These are phyloP conservation scores for Amborella trichopoda DNA, from an alignment of 164 flowering plant genomes.

Conservation along the genomic window DNA sequence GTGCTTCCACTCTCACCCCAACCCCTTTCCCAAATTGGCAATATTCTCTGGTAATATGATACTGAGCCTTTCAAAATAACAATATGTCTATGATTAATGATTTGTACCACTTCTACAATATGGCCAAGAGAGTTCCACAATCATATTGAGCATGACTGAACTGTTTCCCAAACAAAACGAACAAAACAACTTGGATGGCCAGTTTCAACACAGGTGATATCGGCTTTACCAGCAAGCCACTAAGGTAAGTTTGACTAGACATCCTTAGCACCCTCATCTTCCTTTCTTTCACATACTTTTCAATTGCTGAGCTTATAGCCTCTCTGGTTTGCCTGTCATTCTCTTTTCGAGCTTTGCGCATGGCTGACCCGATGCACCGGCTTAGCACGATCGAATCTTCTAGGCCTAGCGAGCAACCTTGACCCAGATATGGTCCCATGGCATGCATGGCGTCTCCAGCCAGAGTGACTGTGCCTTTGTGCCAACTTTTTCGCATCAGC, in stretches of 20 bases:
- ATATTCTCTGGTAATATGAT: too few relatives aligned
- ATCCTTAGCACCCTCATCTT: slow-evolving; percentile 16
- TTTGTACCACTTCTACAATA: too few relatives aligned
- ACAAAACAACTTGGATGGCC: neutral
- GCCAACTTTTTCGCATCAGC: slow-evolving; percentile 8
- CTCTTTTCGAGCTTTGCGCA: neutral
- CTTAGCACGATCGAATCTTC: slow-evolving; percentile 33
- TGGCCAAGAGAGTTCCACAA: too few relatives aligned
- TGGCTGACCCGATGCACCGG: slow-evolving; percentile 14
- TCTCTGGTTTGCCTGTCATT: neutral
- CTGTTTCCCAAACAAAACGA: neutral
- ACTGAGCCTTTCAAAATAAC: too few relatives aligned
- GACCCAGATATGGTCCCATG: slow-evolving; percentile 32
- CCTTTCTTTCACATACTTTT: slow-evolving; percentile 17
- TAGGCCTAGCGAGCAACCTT: slow-evolving; percentile 24
- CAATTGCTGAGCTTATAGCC: slow-evolving; percentile 14
- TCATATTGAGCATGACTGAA: slow-evolving; percentile 1
- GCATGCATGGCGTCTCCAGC: slow-evolving; percentile 39
- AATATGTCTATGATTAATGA: too few relatives aligned
- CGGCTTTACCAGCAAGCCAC: neutral
- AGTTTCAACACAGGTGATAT: neutral
- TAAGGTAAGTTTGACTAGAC: slow-evolving; percentile 4
- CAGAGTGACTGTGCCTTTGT: slow-evolving; percentile 17
- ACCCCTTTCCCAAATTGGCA: too few relatives aligned
- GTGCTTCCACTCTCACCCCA: too few relatives aligned